Evolutionary conservation across 768 basidiomycete species (phyloP), one percentile per base, ranked within the genome.

Genomic region (Rickenella mellea): DNA sequence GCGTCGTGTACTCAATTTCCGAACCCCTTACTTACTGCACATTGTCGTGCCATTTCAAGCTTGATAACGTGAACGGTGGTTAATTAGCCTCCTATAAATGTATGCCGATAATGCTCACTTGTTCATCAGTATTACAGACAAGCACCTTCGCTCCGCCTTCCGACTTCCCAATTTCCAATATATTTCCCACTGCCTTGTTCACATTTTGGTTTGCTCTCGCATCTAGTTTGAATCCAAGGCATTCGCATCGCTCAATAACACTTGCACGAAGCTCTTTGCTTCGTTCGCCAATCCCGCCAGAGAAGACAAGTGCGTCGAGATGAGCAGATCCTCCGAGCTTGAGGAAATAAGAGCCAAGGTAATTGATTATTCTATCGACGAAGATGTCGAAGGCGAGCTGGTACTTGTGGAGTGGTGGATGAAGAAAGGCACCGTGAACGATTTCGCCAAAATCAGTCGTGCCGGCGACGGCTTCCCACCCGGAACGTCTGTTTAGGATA

Each of bases 271-370:
- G 60, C 49, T 74, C 68, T 14, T 60, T 64, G 46, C 79, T 75
- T 49, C 69, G 70, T 60, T 96, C 92, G 0, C 92, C 92, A 41
- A 96, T 88, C 0, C 90, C 90, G 3, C 91, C 90, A 0, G 85
- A 71, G 56, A 93, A 91, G 10, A 92, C 84, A 29, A 93, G 54
- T 1, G 82, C 89, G 56, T 91, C 83, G 9, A 91, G 73, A 20
- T 67, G 46, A 42, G 27, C 2, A 39, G 39, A 9, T 12, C 74
- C 74, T 25, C 68, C 68, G 19, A 91, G 72, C 56, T 85, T 82
- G 50, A 88, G 63, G 50, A 81, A 76, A 57, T 89, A 91, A 36
- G 78, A 70, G 6, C 83, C 88, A 33, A 88, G 58, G 48, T 68
- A 89, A 51, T 80, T 70, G 42, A 86, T 51, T 35, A 93, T 68